Conservation (phyloP, 352 stramenopile genomes). For the Globisporangium rhizosaccharum region DNA sequence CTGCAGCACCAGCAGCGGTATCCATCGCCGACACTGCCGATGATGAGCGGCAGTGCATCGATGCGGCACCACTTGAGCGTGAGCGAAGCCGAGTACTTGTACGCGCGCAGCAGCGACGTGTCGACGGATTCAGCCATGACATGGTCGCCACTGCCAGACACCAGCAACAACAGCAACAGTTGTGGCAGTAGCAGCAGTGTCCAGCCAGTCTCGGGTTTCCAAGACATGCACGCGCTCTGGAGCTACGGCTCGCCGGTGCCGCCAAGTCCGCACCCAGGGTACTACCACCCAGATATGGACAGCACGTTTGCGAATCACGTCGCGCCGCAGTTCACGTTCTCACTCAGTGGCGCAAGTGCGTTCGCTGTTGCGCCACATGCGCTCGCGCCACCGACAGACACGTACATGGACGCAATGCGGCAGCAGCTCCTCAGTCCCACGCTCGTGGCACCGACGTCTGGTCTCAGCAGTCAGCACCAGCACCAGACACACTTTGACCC, state of each 20-base stretch:
- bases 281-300: constrained; percentile 19
- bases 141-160: constrained; percentile 7
- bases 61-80: constrained; percentile 13
- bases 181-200: neutral
- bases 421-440: constrained; percentile 11
- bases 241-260: constrained; percentile 19
- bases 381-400: constrained; percentile 2
- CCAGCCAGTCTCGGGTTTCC: constrained; percentile 9
- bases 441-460: neutral
- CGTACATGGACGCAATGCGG: constrained; percentile 17
- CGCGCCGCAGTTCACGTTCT: constrained; percentile 17
- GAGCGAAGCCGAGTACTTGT: constrained; percentile 16
- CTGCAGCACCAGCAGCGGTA: constrained; percentile 10
- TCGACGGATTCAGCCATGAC: constrained; percentile 2
- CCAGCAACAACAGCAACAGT: neutral
- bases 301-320: constrained; percentile 16
- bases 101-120: constrained; percentile 5
- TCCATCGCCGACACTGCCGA: constrained; percentile 14
- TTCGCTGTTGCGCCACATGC: constrained; percentile 8
- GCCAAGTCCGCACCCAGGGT: constrained; percentile 13
- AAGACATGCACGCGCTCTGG: constrained; percentile 25
- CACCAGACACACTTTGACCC: neutral
- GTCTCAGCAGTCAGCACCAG: neutral
- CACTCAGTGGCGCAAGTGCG: constrained; percentile 1
- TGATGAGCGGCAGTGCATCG: constrained; percentile 12